These are phyloP conservation scores for Aegle marmelos DNA, from an alignment of 345 rosid species.

Conservation along the genomic window DNA sequence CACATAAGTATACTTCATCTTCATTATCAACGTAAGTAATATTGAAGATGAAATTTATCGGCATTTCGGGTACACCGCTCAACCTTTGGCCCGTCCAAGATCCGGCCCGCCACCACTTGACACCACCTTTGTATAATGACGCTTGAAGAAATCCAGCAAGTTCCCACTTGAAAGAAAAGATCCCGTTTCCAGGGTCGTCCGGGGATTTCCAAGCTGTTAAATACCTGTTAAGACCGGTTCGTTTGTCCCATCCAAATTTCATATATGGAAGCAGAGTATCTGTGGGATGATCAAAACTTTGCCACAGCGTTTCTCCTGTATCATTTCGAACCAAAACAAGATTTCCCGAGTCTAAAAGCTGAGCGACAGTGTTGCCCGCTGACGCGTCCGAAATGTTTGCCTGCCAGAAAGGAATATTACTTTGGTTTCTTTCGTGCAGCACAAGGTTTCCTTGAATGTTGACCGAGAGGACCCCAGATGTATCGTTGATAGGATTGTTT, in stretches of 20 bases:
- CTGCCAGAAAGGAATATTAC: constrained; percentile 46
- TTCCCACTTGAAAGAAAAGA: constrained; percentile 33
- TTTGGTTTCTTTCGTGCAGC: constrained; percentile 20
- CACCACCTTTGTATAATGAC: constrained; percentile 35
- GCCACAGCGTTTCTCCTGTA: constrained; percentile 39
- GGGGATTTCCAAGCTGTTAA: constrained; percentile 52
- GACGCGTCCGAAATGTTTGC: constrained; percentile 29
- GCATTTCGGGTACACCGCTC: constrained; percentile 71
- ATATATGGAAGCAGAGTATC: constrained; percentile 53
- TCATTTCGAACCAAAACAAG: constrained; percentile 42
- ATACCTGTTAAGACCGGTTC: constrained; percentile 29
- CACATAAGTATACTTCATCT: constrained; percentile 32
- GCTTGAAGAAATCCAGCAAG: constrained; percentile 47
- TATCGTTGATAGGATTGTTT: constrained; percentile 44
- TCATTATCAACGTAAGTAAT: constrained; percentile 20
- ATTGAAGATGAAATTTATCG: constrained; percentile 28
- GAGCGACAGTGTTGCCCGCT: constrained; percentile 29
- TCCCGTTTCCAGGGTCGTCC: constrained; percentile 51
- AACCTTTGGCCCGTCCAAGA: constrained; percentile 61
- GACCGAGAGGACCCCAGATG: constrained; percentile 41
- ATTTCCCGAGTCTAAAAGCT: constrained; percentile 60
- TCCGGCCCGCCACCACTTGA: constrained; percentile 46
- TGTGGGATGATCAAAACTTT: constrained; percentile 71
- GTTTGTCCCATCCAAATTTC: constrained; percentile 54
- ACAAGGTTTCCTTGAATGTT: constrained; percentile 42